Evolutionary conservation across 805 yeast species (phyloP).

Genomic region (Metschnikowia proteae): DNA sequence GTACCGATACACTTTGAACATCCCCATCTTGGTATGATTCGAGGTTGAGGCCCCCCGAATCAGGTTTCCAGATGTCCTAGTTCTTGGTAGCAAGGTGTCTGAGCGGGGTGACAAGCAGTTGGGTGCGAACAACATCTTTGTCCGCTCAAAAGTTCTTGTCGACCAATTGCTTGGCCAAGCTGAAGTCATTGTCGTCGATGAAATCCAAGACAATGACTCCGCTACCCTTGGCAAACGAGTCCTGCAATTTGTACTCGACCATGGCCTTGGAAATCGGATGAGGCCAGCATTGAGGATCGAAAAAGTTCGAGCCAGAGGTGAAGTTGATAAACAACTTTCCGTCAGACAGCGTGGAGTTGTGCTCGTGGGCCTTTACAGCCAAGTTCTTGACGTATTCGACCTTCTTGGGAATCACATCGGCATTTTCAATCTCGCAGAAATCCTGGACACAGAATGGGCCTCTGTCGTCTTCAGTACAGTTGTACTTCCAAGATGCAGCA

Average conservation of each 20-base stretch:
- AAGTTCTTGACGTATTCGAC: slow-evolving; percentile 53
- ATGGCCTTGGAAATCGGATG: slow-evolving; percentile 55
- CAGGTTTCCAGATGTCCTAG: too few relatives aligned
- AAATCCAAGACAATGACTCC: slow-evolving; percentile 71
- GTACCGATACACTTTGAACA: too few relatives aligned
- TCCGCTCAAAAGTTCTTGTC: slow-evolving; percentile 42
- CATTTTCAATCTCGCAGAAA: slow-evolving; percentile 58
- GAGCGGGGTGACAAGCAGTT: too few relatives aligned
- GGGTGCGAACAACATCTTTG: too few relatives aligned
- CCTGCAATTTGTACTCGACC: slow-evolving; percentile 39
- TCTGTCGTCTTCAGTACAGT: slow-evolving; percentile 62
- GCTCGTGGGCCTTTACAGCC: slow-evolving; percentile 49
- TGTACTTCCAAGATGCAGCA: slow-evolving; percentile 64
- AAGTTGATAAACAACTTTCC: slow-evolving; percentile 66
- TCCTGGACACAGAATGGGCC: slow-evolving; percentile 67
- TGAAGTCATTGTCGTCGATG: slow-evolving; percentile 61
- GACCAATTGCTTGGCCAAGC: slow-evolving; percentile 46
- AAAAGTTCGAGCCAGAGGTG: slow-evolving; percentile 70
- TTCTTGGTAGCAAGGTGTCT: not conserved
- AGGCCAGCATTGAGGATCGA: slow-evolving; percentile 74
- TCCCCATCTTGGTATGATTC: too few relatives aligned
- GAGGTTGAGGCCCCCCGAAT: too few relatives aligned
- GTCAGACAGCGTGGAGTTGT: slow-evolving; percentile 38
- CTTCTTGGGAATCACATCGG: slow-evolving; percentile 54
- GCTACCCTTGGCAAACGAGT: slow-evolving; percentile 49